Conservation (phyloP, 345 rosid genomes). For the Cardamine chenopodiifolia region DNA sequence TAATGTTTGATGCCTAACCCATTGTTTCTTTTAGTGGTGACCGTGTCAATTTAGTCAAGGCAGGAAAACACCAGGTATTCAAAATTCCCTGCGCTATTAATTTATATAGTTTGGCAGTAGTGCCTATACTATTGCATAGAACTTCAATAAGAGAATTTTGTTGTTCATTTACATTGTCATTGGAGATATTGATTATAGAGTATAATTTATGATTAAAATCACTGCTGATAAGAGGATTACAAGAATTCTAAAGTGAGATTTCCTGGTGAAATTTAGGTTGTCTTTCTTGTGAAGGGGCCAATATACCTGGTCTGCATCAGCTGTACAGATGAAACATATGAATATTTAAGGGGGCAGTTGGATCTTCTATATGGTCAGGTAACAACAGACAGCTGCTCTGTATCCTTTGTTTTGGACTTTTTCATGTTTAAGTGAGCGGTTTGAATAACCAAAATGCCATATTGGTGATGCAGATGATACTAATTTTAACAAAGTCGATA, state of each 20-base stretch:
- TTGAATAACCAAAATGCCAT: conserved; percentile 2
- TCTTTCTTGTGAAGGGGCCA: conserved; percentile 98
- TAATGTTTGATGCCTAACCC: conserved; percentile 27
- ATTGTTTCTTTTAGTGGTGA: conserved; percentile 62
- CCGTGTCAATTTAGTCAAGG: conserved; percentile 76
- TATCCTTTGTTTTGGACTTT: neutral
- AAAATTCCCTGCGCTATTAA: neutral
- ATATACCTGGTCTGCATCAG: conserved; percentile 96
- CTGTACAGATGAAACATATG: conserved; percentile 95
- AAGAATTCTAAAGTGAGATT: neutral
- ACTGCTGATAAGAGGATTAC: neutral
- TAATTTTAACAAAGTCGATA: conserved; percentile 89
- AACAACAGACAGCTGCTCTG: conserved; percentile 27
- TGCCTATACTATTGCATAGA: neutral
- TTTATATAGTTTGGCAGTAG: neutral
- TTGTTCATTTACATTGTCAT: neutral
- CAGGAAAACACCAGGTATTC: conserved; percentile 91
- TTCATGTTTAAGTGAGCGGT: neutral
- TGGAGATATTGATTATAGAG: neutral
- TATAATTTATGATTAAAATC: neutral
- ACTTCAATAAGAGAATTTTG: neutral
- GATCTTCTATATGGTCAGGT: conserved; percentile 99
- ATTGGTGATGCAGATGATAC: conserved; percentile 79
- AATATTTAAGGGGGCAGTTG: conserved; percentile 78
- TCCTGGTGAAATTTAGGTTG: conserved; percentile 60